Conservation (phyloP, 768 basidiomycete species). For the Guyanaporus albipodus region DNA sequence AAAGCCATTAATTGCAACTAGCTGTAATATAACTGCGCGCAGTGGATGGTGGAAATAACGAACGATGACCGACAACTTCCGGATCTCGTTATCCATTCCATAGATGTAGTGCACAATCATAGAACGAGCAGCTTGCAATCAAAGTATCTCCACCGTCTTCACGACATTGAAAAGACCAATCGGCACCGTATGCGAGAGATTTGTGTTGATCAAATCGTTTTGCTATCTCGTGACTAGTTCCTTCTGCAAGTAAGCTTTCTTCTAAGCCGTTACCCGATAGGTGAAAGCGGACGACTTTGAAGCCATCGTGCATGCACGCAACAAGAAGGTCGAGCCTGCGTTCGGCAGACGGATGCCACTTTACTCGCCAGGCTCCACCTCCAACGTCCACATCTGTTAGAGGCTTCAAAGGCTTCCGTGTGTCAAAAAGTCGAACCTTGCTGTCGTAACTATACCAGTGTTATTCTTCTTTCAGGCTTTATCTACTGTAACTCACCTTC, state of each 20-base stretch:
- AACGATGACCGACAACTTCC: not conserved
- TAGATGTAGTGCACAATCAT: constrained; percentile 79
- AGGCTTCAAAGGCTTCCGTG: constrained; percentile 58
- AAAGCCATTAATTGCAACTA: not conserved
- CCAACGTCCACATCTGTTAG: constrained; percentile 65
- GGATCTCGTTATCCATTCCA: constrained; percentile 59
- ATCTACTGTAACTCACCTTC: constrained; percentile 56
- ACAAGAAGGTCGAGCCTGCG: constrained; percentile 75
- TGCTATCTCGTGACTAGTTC: constrained; percentile 36
- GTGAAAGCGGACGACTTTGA: constrained; percentile 60
- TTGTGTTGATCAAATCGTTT: constrained; percentile 70
- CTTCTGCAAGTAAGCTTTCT: constrained; percentile 8
- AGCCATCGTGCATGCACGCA: constrained; percentile 98
- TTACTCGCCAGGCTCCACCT: constrained; percentile 93
- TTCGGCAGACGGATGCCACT: constrained; percentile 82
- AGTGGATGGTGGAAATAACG: not conserved
- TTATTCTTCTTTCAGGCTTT: not conserved
- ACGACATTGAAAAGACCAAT: constrained; percentile 65
- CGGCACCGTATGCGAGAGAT: constrained; percentile 87
- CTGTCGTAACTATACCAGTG: constrained; percentile 67
- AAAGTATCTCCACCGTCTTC: constrained; percentile 39
- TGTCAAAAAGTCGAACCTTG: constrained; percentile 78
- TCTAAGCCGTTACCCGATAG: constrained; percentile 3
- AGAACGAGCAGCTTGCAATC: constrained; percentile 92
- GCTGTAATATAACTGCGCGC: not conserved